phyloP scores from a whole-genome alignment of 1,284 basidiomycete genomes.

The Pholiota adiposa region DNA sequence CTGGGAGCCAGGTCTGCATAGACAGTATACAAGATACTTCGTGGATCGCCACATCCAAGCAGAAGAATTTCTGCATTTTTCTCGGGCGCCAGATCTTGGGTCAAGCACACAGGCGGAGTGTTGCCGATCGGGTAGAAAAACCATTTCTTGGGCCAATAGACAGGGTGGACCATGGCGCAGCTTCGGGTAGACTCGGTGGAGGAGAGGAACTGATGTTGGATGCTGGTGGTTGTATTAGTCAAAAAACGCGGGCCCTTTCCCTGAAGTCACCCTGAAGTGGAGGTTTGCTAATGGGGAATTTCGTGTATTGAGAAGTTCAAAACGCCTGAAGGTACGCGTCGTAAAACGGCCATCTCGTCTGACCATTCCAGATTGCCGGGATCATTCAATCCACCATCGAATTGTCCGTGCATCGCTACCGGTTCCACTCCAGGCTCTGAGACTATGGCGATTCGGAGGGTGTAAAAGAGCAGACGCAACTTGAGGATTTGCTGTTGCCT shows the following conservation, averaged over 20 bases:
- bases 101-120: slow-evolving; percentile 54
- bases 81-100: slow-evolving; percentile 51
- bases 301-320: no score
- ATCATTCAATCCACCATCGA: no score
- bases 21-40: slow-evolving; percentile 58
- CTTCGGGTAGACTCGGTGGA: background rate
- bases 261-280: background rate
- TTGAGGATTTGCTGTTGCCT: background rate
- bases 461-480: background rate
- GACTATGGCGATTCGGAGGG: background rate
- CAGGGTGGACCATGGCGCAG: slow-evolving; percentile 33
- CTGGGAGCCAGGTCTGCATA: slow-evolving; percentile 29
- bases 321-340: no score
- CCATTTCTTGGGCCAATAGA: slow-evolving; percentile 43
- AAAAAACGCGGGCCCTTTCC: background rate
- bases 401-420: no score
- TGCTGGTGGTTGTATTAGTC: background rate
- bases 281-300: no score
- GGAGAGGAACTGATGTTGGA: background rate
- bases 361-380: no score
- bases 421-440: no score
- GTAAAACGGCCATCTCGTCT: no score
- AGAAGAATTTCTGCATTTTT: slow-evolving; percentile 49
- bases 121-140: slow-evolving; percentile 65
- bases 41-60: slow-evolving; percentile 63